Evolutionary conservation across 768 basidiomycete species (phyloP).

Genomic region (Psilocybe sp.): DNA sequence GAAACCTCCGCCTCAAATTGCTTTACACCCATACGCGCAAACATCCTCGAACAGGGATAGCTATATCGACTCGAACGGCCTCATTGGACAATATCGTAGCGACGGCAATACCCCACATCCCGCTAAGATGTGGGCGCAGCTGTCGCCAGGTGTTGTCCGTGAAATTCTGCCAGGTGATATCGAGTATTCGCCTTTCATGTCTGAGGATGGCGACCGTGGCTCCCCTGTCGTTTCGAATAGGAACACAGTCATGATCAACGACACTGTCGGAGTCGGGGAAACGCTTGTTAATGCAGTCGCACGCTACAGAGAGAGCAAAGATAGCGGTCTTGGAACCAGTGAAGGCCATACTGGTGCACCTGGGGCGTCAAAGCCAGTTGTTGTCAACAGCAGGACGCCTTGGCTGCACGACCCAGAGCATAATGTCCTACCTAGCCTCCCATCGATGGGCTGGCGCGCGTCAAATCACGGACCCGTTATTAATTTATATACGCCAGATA

Average conservation of each 20-base stretch:
- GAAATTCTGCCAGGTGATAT: constrained; percentile 45
- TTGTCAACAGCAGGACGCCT: not conserved
- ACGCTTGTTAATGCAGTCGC: constrained; percentile 47
- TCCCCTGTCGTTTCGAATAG: constrained; percentile 12
- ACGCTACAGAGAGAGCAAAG: constrained; percentile 19
- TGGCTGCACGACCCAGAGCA: not conserved
- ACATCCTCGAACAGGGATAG: constrained; percentile 28
- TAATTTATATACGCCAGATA: too few relatives aligned
- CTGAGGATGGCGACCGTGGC: constrained; percentile 18
- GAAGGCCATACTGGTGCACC: constrained; percentile 29
- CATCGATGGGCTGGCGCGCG: too few relatives aligned
- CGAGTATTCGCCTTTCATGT: constrained; percentile 44
- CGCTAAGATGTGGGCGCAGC: constrained; percentile 50
- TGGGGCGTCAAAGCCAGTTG: not conserved
- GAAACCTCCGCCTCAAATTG: constrained; percentile 34
- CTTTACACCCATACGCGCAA: constrained; percentile 44
- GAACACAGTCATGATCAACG: constrained; percentile 35
- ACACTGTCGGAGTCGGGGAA: constrained; percentile 61
- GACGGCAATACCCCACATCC: constrained; percentile 39
- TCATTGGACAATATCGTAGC: constrained; percentile 28
- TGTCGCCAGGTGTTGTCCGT: constrained; percentile 40
- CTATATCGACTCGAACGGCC: constrained; percentile 28
- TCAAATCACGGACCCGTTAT: too few relatives aligned
- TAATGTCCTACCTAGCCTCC: too few relatives aligned
- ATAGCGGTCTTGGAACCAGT: constrained; percentile 49